phyloP scores from a whole-genome alignment of 2,329 filamentous ascomycete genomes.

The Lasiodiplodia hormozganensis region DNA sequence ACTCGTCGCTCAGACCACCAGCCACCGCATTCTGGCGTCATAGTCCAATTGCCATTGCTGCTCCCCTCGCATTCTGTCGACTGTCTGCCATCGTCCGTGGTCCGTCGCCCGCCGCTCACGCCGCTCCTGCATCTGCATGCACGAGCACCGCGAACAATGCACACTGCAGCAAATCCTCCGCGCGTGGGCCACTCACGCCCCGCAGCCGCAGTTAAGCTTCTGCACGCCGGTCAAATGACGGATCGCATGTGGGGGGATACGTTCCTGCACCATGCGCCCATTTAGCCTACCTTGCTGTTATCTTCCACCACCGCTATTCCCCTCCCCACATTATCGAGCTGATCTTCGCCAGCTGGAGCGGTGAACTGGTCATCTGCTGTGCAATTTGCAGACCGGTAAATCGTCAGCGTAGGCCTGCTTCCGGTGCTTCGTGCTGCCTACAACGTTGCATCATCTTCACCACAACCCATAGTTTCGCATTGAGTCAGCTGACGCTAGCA shows the following conservation, averaged over 20 bases:
- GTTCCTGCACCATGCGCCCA: slow-evolving; percentile 10
- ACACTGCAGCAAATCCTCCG: slow-evolving; percentile 1
- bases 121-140: not conserved
- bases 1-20: slow-evolving; percentile 25
- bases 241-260: slow-evolving; percentile 16
- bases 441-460: not conserved
- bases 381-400: not conserved
- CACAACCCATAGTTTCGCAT: not conserved
- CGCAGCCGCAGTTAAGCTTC: slow-evolving; percentile 6
- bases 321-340: not conserved
- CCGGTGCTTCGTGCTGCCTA: slow-evolving; percentile 5
- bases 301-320: not conserved
- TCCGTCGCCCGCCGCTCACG: not conserved
- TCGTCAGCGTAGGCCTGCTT: not conserved
- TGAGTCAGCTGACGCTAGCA: not conserved
- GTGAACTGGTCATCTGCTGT: not conserved
- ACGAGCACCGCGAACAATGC: slow-evolving; percentile 1
- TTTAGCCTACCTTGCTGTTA: slow-evolving; percentile 1
- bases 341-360: slow-evolving; percentile 3
- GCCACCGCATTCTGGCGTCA: slow-evolving; percentile 24
- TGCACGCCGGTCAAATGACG: slow-evolving; percentile 14
- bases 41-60: not conserved
- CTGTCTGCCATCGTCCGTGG: not conserved
- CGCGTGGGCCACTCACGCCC: slow-evolving; percentile 1
- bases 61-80: slow-evolving; percentile 1